Conservation (phyloP, 2,329 filamentous ascomycete species). For the Talaromyces amestolkiae region DNA sequence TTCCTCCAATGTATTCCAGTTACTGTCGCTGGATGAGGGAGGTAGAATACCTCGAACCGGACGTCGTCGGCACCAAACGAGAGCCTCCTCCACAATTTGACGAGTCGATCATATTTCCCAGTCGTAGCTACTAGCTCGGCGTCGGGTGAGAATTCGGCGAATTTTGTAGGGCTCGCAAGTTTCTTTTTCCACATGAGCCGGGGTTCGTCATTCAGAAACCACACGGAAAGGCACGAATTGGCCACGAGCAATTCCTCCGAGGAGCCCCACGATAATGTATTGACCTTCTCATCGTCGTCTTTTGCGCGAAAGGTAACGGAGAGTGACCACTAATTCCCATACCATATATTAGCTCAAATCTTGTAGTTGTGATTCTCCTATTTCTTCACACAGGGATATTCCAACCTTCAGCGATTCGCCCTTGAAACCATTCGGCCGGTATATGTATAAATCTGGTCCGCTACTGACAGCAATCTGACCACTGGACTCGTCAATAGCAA, state of each 20-base stretch:
- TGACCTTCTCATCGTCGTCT: constrained; percentile 44
- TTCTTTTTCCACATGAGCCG: constrained; percentile 68
- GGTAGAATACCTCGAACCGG: constrained; percentile 85
- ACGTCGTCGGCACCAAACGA: constrained; percentile 80
- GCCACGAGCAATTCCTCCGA: constrained; percentile 81
- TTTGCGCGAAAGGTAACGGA: constrained; percentile 51
- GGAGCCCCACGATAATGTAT: constrained; percentile 79
- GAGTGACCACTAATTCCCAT: constrained; percentile 56
- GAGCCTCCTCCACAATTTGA: constrained; percentile 89
- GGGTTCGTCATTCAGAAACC: constrained; percentile 51
- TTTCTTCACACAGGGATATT: not conserved
- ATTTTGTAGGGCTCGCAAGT: constrained; percentile 70
- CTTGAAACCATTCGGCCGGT: constrained; percentile 69
- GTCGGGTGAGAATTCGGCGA: constrained; percentile 79
- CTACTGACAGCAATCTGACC: constrained; percentile 83
- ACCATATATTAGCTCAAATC: not conserved
- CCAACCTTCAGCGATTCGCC: constrained; percentile 72
- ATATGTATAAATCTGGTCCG: constrained; percentile 66
- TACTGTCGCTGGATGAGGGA: constrained; percentile 78
- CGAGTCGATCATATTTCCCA: constrained; percentile 72
- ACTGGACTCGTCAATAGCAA: constrained; percentile 75
- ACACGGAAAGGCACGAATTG: constrained; percentile 68
- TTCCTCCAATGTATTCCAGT: constrained; percentile 82
- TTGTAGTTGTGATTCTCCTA: not conserved
- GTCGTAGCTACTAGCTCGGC: constrained; percentile 82